Evolutionary conservation across 1,284 basidiomycete genomes (phyloP).

Genomic region (Papiliotrema fonsecae): DNA sequence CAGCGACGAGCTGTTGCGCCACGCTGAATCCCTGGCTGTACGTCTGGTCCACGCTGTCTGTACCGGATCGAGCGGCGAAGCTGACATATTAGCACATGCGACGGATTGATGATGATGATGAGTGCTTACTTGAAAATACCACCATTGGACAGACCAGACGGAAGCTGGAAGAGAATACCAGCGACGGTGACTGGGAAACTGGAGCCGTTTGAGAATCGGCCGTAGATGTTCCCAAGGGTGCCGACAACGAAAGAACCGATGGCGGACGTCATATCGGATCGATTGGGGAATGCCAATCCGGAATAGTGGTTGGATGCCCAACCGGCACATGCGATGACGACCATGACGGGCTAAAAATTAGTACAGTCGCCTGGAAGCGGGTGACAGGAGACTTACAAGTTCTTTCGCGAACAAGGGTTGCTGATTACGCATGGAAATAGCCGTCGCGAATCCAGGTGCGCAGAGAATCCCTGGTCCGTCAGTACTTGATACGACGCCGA

Average conservation of each 20-base stretch:
- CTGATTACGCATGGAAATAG: slow-evolving; percentile 70
- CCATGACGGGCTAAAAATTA: slow-evolving; percentile 51
- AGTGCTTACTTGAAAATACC: slow-evolving; percentile 65
- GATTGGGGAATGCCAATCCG: slow-evolving; percentile 59
- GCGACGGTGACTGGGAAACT: slow-evolving; percentile 52
- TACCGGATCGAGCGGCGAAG: slow-evolving; percentile 10
- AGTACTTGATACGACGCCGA: neutral
- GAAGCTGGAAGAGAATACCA: slow-evolving; percentile 81
- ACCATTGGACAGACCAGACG: slow-evolving; percentile 76
- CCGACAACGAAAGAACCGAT: slow-evolving; percentile 78
- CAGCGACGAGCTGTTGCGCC: slow-evolving; percentile 48
- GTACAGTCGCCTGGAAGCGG: neutral
- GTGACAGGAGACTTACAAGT: slow-evolving; percentile 51
- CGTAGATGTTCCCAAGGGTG: slow-evolving; percentile 74
- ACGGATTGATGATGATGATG: neutral
- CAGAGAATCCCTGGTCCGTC: slow-evolving; percentile 62
- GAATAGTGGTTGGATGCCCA: slow-evolving; percentile 74
- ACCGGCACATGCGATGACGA: slow-evolving; percentile 67
- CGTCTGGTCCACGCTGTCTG: slow-evolving; percentile 26
- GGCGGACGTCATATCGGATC: slow-evolving; percentile 68
- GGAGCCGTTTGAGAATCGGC: slow-evolving; percentile 61
- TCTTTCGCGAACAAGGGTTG: slow-evolving; percentile 68
- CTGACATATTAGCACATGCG: neutral
- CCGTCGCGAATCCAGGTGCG: slow-evolving; percentile 70
- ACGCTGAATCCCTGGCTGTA: slow-evolving; percentile 51